These are phyloP conservation scores for Zea luxurians DNA, from an alignment of 176 grass and related monocot genomes.

Conservation along the genomic window DNA sequence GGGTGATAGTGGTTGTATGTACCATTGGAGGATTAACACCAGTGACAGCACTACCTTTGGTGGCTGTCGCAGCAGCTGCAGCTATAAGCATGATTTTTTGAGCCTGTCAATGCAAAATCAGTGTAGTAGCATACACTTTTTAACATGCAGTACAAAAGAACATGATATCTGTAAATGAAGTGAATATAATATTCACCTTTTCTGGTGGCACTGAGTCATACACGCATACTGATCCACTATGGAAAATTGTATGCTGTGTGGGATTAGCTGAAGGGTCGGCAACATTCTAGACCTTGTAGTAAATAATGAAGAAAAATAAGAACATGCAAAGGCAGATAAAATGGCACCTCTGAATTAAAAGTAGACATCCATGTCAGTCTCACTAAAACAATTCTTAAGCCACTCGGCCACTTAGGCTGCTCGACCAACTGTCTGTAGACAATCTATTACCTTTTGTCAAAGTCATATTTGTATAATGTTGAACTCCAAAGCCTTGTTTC, in stretches of 20 bases:
- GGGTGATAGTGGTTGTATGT: constrained; percentile 8
- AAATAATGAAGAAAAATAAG: constrained; percentile 30
- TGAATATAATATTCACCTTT: constrained; percentile 55
- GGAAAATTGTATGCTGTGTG: constrained; percentile 85
- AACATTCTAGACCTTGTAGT: constrained; percentile 45
- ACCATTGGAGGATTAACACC: constrained; percentile 45
- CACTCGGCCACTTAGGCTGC: too few relatives aligned
- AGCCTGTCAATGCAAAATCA: constrained; percentile 52
- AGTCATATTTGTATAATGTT: too few relatives aligned
- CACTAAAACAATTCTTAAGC: too few relatives aligned
- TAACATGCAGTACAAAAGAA: background rate
- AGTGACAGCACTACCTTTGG: constrained; percentile 32
- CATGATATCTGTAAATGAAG: background rate
- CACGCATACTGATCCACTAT: constrained; percentile 50
- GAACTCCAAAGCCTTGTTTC: too few relatives aligned
- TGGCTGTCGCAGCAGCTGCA: constrained; percentile 28
- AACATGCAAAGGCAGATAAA: constrained; percentile 23
- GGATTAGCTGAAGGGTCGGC: constrained; percentile 39
- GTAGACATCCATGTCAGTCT: constrained; percentile 5
- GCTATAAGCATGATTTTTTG: constrained; percentile 97
- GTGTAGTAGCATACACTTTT: constrained; percentile 15
- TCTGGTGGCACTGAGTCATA: constrained; percentile 75
- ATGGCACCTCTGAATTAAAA: constrained; percentile 4
- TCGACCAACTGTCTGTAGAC: too few relatives aligned
- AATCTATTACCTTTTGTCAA: too few relatives aligned